Evolutionary conservation across 768 basidiomycete species (phyloP).

Genomic region (Lentinula guzmanii): DNA sequence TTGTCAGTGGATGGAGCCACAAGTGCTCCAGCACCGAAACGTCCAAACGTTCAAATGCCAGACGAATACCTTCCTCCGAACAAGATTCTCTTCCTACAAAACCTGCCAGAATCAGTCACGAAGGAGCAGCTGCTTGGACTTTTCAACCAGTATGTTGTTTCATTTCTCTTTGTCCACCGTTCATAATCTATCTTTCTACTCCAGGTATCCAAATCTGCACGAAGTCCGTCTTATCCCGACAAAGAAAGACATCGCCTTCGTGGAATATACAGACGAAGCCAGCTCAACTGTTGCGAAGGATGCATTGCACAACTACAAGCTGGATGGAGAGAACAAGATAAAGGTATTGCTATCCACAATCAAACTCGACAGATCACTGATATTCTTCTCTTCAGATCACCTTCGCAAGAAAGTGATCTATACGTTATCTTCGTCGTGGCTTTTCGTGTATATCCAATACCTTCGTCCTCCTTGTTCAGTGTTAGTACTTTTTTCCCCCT

Average conservation of each 20-base stretch:
- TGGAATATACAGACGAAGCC: conserved; percentile 92
- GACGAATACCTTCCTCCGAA: conserved; percentile 99
- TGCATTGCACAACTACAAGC: conserved; percentile 94
- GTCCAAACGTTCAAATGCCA: conserved; percentile 92
- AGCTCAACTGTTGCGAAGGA: conserved; percentile 91
- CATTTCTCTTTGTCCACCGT: conserved; percentile 1
- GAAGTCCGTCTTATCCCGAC: conserved; percentile 99
- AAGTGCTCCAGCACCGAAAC: conserved; percentile 60
- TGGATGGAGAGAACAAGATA: conserved; percentile 98
- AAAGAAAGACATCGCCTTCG: conserved; percentile 96
- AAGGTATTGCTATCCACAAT: conserved; percentile 50
- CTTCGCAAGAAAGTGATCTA: conserved; percentile 60
- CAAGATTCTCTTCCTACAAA: conserved; percentile 98
- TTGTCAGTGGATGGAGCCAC: conserved; percentile 61
- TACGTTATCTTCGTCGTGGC: neutral
- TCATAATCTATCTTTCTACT: neutral
- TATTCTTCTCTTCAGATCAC: conserved; percentile 44
- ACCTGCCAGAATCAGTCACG: conserved; percentile 87
- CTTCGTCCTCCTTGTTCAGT: neutral
- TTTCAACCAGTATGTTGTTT: conserved; percentile 75
- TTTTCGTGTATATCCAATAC: neutral
- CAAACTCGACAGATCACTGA: neutral
- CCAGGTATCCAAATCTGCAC: conserved; percentile 88
- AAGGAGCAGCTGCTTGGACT: conserved; percentile 88
- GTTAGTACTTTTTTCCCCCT: neutral